phyloP scores from a whole-genome alignment of 305 asterid species.

The Fraxinus platypoda region DNA sequence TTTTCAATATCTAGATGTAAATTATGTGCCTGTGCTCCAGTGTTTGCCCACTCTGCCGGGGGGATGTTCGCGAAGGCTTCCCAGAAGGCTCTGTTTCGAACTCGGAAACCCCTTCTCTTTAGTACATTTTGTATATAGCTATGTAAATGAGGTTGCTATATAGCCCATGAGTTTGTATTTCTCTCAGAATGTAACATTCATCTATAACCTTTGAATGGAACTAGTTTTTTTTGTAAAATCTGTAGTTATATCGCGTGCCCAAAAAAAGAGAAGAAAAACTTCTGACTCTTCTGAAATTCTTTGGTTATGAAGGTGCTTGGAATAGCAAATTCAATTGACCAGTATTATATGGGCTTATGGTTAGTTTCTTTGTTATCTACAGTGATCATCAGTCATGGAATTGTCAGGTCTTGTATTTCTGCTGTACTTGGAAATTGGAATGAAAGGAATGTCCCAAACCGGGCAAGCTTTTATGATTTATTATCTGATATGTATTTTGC shows the following conservation, averaged over 20 bases:
- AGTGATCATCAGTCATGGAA: no score
- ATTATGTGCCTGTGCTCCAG: slow-evolving; percentile 41
- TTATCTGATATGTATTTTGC: no score
- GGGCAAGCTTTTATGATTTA: no score
- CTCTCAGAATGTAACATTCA: not conserved
- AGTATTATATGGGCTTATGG: no score
- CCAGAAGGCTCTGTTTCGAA: not conserved
- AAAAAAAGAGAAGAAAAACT: not conserved
- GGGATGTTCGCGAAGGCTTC: slow-evolving; percentile 66
- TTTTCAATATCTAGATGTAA: not conserved
- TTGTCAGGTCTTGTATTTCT: no score
- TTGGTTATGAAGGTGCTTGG: not conserved
- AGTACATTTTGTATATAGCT: slow-evolving; percentile 31
- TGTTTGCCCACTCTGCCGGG: slow-evolving; percentile 90
- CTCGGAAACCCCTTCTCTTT: slow-evolving; percentile 32
- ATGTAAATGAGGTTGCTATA: slow-evolving; percentile 27
- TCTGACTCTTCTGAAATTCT: not conserved
- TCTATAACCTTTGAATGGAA: not conserved
- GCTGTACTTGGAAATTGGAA: no score
- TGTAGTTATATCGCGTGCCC: not conserved
- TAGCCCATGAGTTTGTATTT: not conserved
- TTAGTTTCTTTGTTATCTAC: no score
- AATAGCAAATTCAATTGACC: not conserved
- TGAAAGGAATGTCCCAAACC: no score
- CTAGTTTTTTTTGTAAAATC: not conserved